Conservation (phyloP, 169 alveolate species). For the Cryptosporidium tyzzeri region DNA sequence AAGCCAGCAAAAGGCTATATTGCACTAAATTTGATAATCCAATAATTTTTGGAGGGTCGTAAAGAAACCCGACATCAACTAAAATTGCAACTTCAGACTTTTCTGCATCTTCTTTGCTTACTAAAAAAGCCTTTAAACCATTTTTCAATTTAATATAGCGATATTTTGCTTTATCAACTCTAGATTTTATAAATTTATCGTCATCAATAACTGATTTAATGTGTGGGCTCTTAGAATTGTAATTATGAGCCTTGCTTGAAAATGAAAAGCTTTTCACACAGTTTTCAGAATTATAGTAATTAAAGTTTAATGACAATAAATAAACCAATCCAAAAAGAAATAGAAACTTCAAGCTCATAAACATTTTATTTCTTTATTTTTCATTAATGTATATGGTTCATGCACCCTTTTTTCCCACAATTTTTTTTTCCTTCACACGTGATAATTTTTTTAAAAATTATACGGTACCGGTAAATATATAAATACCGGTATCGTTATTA, state of each 20-base stretch:
- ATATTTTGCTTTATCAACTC: constrained; percentile 36
- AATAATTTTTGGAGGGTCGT: constrained; percentile 38
- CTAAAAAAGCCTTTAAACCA: constrained; percentile 39
- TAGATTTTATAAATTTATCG: constrained; percentile 28
- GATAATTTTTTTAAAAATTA: no score
- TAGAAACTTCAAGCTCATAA: background rate
- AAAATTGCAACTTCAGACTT: constrained; percentile 57
- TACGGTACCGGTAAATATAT: background rate
- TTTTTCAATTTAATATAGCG: constrained; percentile 30
- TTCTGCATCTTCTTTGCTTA: constrained; percentile 39
- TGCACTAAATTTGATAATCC: constrained; percentile 61
- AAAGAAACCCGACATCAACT: constrained; percentile 34
- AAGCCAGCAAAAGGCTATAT: constrained; percentile 24
- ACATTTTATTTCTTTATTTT: background rate
- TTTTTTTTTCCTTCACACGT: no score
- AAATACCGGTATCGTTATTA: background rate
- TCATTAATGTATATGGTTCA: background rate
- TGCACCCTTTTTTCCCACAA: background rate
- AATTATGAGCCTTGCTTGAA: background rate
- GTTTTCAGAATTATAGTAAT: background rate
- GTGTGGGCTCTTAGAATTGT: background rate
- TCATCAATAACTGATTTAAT: constrained; percentile 15
- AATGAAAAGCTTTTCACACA: background rate
- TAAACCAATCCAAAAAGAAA: background rate
- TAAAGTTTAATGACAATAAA: background rate